Evolutionary conservation across 441 rosid genomes (phyloP).

Genomic region (Syzygium malaccense): DNA sequence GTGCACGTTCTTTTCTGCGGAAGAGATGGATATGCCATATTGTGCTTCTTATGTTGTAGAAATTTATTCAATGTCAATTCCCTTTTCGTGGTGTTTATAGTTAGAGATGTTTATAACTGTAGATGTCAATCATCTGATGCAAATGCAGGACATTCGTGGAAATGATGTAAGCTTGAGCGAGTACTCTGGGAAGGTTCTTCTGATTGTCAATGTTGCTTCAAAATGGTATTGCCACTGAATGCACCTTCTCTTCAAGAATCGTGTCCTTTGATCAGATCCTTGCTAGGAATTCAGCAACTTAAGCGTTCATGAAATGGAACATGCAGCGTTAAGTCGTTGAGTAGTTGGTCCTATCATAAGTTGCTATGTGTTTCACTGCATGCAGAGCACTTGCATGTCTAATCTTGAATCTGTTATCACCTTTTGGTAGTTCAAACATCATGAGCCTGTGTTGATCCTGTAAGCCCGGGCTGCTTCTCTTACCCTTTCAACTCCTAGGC

Average conservation of each 20-base stretch:
- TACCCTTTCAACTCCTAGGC: not conserved
- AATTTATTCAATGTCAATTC: not conserved
- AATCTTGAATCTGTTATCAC: not conserved
- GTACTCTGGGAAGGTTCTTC: conserved; percentile 55
- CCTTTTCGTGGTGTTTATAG: not conserved
- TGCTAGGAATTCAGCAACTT: not conserved
- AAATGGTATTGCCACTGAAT: conserved; percentile 37
- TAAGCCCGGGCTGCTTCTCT: not conserved
- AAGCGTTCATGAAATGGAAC: not conserved
- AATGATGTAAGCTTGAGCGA: conserved; percentile 49
- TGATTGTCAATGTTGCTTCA: conserved; percentile 68
- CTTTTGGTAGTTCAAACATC: not conserved
- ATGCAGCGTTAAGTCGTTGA: not conserved
- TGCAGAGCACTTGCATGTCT: not conserved
- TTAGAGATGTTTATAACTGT: not conserved
- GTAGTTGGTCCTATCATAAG: not conserved
- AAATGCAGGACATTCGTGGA: conserved; percentile 49
- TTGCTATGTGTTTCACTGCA: not conserved
- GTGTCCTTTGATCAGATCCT: not conserved
- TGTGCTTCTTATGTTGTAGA: not conserved
- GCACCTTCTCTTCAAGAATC: not conserved
- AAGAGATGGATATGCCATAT: not conserved
- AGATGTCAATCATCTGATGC: not conserved
- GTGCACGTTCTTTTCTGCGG: not conserved
- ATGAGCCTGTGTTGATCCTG: not conserved